Evolutionary conservation across 1,284 basidiomycete species (phyloP), one percentile per base, ranked within the genome.

Genomic region (Leccinum fallax): DNA sequence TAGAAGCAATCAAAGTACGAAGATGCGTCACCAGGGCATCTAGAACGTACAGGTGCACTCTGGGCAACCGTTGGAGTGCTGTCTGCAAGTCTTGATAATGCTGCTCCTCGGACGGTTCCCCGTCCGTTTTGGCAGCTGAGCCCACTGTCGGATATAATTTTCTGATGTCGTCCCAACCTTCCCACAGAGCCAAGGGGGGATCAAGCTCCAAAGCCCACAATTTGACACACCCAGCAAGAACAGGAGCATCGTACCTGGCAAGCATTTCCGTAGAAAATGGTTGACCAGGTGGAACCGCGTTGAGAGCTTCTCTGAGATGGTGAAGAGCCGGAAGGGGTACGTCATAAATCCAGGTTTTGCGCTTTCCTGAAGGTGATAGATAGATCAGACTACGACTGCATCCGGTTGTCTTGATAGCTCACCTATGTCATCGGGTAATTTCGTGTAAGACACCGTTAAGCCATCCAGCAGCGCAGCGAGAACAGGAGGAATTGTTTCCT

Each of bases 321-420:
- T 97, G 95, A 5, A 90, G 84, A 32, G 88, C 86, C 4, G 85
- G 80, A 24, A 98, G 82, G 1, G 95, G 93, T 2, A 96, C 93
- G 67, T 93, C 89, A 73, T 97, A 97, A 64, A 98, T 93, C 96
- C 95, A 98, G 1, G 88, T 81, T 77, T 91, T 94, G 64, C 96
- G 87, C 74, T 88, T 90, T 75, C 97, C 96, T 88, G 70, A 48
- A 46, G 6, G 52, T 10, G 7, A 58, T 51, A 5, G 36, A 26
- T 9, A n/a, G 9, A n/a, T 70, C 43, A 65, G 63, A 46, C 56
- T 10, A 56, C 5, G 55, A 16, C 24, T 2, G 56, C 16, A 30
- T 1, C 30, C 0, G 10, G 21, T 53, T 43, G 19, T 19, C 36
- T 60, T 48, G 60, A 61, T 10, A 5, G 77, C 85, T 71, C 62